A percentile compares a stretch with the other conserved stretches of the same genome.
These are phyloP conservation scores for Diaporthe caulivora DNA, from an alignment of 2,329 filamentous ascomycete species.

Conservation along the genomic window DNA sequence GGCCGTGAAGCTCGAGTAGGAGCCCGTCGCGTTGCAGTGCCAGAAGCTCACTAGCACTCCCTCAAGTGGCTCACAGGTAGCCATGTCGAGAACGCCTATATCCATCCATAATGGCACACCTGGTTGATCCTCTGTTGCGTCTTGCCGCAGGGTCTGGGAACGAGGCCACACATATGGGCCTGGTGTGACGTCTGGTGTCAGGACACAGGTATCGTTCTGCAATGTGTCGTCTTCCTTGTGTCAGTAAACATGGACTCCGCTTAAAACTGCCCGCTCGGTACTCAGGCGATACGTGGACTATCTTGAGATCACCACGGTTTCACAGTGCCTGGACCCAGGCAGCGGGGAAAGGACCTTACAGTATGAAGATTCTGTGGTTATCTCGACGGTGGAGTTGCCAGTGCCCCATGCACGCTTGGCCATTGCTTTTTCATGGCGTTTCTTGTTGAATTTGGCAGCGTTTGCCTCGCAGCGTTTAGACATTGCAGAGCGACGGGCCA, in stretches of 20 bases:
- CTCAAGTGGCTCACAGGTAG: conserved; percentile 33
- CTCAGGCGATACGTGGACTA: not conserved
- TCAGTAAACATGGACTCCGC: not conserved
- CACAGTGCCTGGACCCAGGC: not conserved
- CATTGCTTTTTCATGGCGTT: conserved; percentile 28
- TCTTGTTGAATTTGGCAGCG: conserved; percentile 29
- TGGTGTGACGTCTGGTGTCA: conserved; percentile 32
- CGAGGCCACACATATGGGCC: conserved; percentile 37
- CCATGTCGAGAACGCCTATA: conserved; percentile 33
- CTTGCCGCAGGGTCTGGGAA: conserved; percentile 32
- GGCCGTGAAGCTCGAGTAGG: conserved; percentile 29
- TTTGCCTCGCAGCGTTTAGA: conserved; percentile 33
- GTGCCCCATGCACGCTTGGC: conserved; percentile 18
- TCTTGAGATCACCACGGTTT: not conserved
- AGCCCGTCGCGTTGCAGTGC: conserved; percentile 33
- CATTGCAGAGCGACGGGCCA: conserved; percentile 24
- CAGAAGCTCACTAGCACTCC: conserved; percentile 33
- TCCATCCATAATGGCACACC: conserved; percentile 34
- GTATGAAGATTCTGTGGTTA: conserved; percentile 33
- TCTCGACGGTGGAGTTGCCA: conserved; percentile 24
- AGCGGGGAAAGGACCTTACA: not conserved
- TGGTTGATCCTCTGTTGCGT: conserved; percentile 31
- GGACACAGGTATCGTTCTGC: conserved; percentile 36
- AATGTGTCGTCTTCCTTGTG: conserved; percentile 19
- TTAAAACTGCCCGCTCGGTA: not conserved